A percentile compares a stretch with the other conserved stretches of the same genome.
These are phyloP conservation scores for Pythium phragmitis DNA, from an alignment of 352 stramenopile species.

Conservation along the genomic window DNA sequence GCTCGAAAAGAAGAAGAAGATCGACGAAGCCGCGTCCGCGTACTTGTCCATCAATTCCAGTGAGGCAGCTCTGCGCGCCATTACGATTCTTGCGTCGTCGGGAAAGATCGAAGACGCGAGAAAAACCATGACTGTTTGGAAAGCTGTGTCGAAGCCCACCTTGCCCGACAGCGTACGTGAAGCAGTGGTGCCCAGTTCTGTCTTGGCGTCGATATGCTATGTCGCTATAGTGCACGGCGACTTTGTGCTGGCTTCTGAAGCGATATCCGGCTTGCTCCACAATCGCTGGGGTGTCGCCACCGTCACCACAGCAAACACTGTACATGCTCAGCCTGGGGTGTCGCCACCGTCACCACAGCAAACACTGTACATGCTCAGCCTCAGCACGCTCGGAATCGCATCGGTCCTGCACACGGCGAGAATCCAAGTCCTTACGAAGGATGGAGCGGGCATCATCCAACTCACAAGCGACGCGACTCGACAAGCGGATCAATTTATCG, in stretches of 20 bases:
- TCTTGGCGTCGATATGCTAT: slow-evolving; percentile 41
- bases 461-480: neutral
- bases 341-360: neutral
- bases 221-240: slow-evolving; percentile 24
- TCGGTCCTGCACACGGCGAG: neutral
- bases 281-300: neutral
- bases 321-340: slow-evolving; percentile 4
- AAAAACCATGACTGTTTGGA: slow-evolving; percentile 1
- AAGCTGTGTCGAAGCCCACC: neutral
- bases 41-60: slow-evolving; percentile 10
- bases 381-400: neutral
- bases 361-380: slow-evolving; percentile 6
- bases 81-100: slow-evolving; percentile 9
- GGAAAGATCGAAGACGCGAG: slow-evolving; percentile 9
- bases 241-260: slow-evolving; percentile 35
- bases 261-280: slow-evolving; percentile 13
- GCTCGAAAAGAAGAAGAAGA: slow-evolving; percentile 34
- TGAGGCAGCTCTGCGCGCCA: slow-evolving; percentile 9
- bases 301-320: neutral
- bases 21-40: neutral
- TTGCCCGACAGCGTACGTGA: neutral
- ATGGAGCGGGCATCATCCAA: neutral
- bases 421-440: neutral
- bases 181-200: slow-evolving; percentile 4
- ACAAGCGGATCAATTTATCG: slow-evolving; percentile 1